phyloP scores from a whole-genome alignment of 345 rosid species.

The Syzygium grande region DNA sequence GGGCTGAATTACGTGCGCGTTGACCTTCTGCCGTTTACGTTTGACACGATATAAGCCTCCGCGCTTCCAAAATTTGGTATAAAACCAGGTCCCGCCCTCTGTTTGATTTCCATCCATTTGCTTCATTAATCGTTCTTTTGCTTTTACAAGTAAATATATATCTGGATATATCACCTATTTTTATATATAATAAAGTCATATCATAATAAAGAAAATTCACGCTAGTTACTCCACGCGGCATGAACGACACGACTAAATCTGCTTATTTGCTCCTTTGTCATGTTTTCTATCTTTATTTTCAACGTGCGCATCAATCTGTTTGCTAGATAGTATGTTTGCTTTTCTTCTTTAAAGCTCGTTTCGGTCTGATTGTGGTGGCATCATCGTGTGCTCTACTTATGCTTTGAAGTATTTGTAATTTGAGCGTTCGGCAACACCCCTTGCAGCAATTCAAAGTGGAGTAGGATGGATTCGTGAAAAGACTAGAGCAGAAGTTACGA shows the following conservation, averaged over 20 bases:
- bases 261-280: rapidly evolving
- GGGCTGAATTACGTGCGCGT: not conserved
- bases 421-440: not conserved
- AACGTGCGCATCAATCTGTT: rapidly evolving
- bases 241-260: rapidly evolving
- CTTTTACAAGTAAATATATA: not conserved
- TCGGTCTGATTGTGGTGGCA: rapidly evolving
- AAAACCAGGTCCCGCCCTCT: not conserved
- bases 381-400: not conserved
- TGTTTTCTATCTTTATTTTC: not conserved
- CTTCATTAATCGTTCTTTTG: not conserved
- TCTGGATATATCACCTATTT: not conserved
- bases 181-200: not conserved
- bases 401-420: not conserved
- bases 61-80: not conserved
- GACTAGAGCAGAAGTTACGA: not conserved
- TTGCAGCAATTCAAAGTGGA: not conserved
- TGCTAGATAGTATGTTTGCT: not conserved
- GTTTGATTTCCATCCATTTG: not conserved
- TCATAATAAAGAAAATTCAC: not conserved
- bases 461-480: not conserved
- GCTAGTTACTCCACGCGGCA: rapidly evolving
- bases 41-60: not conserved
- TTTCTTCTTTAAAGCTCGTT: rapidly evolving
- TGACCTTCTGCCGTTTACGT: not conserved